Evolutionary conservation across 306 rosid species (phyloP), one percentile per base, ranked within the genome.

Genomic region (Castanospermum australe): DNA sequence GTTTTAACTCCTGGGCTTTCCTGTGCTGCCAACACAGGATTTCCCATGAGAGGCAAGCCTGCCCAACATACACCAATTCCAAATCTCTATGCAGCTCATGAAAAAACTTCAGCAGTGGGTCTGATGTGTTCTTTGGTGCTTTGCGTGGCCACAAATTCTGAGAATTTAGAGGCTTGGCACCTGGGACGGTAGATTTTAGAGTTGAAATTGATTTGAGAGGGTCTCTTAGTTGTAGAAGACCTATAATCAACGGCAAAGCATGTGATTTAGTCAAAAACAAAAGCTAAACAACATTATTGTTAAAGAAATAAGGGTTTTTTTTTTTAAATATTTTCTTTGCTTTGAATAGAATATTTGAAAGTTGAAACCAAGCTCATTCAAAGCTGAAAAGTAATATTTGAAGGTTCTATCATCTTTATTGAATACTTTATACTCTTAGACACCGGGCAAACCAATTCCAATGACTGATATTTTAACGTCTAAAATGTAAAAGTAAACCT

Each of bases 1-100:
- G 88, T 78, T 87, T 65, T 0, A 92, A 42, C 54, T 90, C 87
- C 12, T 18, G 67, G 7, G 88, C 84, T 77, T 93, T 89, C 47
- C 47, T 86, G 54, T 88, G 87, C 33, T 93, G 89, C 98, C 98
- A 93, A 54, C 86, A 94, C 25, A 93, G 84, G 32, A 93, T 84
- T 57, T 93, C 98, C 98, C 98, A 93, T 0, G 98, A 89, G 59
- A 93, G 90, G 60, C 98, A 93, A 84, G 86, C 65, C 32, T 93
- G 98, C 0, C 94, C 98, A 14, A 93, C 92, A 45, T 93, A 93
- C 8, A 91, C 94, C 84, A 84, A 78, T 82, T 93, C 98, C 83
- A 89, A 66, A 44, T 93, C 94, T 66, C 79, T 42, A 32, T 87
- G 81, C 50, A 92, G 56, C 51, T 90, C 97, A 56, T 80, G 69